Evolutionary conservation across 202 grass and related monocot genomes (phyloP).

Genomic region (Carex arenaria): DNA sequence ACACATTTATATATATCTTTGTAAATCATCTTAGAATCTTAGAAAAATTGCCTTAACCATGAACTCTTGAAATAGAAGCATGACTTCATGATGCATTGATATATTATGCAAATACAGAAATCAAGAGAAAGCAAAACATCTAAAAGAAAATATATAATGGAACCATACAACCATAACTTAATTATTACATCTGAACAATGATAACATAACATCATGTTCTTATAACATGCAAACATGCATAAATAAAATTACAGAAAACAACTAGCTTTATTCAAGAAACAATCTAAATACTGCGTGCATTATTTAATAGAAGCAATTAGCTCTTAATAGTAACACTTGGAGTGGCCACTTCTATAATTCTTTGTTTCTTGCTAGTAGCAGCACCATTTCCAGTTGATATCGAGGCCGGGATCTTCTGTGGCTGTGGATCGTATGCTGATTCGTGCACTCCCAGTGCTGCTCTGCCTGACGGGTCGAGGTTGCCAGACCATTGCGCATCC

Average conservation of each 20-base stretch:
- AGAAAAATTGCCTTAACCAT: too few species aligned
- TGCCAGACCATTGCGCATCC: constrained; percentile 59
- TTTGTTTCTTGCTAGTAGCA: constrained; percentile 36
- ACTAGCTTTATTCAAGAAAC: neutral
- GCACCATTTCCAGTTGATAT: constrained; percentile 5
- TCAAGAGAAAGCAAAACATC: too few species aligned
- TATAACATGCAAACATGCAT: neutral
- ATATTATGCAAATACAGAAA: too few species aligned
- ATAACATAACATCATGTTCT: neutral
- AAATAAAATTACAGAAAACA: neutral
- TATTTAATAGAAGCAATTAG: constrained; percentile 17
- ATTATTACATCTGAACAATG: neutral
- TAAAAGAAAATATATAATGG: too few species aligned
- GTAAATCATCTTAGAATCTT: too few species aligned
- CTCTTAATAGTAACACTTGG: constrained; percentile 33
- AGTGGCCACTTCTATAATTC: constrained; percentile 25
- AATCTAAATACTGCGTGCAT: neutral
- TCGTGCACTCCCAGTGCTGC: constrained; percentile 65
- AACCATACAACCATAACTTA: neutral
- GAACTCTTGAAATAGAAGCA: too few species aligned
- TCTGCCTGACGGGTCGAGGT: constrained; percentile 63
- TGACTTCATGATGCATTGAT: too few species aligned
- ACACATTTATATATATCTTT: too few species aligned
- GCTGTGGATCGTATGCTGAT: constrained; percentile 29
- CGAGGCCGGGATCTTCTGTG: constrained; percentile 21